A percentile compares a stretch with the other conserved stretches of the same genome.
Conservation (phyloP, 345 rosid genomes). For the Eucalyptus curtisii region DNA sequence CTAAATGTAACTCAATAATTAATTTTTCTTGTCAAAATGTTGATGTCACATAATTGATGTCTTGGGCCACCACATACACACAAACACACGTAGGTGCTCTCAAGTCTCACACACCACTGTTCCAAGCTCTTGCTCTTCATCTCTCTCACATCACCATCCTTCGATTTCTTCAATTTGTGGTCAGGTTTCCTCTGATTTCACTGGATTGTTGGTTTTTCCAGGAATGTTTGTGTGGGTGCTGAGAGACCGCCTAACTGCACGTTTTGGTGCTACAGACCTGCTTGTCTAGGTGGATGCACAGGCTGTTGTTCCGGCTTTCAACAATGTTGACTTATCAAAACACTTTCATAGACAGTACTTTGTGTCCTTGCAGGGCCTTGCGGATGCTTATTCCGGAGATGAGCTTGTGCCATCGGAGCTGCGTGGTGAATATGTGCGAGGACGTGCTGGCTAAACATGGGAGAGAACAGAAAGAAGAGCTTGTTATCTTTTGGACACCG, state of each 20-base stretch:
- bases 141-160: background rate
- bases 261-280: background rate
- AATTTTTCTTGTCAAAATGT: background rate
- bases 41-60: background rate
- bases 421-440: background rate
- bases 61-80: background rate
- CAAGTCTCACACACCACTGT: background rate
- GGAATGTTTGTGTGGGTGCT: background rate
- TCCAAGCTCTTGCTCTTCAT: background rate
- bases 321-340: background rate
- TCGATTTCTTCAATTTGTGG: background rate
- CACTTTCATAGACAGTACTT: background rate
- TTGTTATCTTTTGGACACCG: background rate
- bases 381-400: background rate
- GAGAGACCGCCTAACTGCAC: background rate
- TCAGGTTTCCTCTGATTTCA: background rate
- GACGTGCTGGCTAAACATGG: background rate
- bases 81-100: background rate
- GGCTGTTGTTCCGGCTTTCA: background rate
- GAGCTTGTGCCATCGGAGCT: background rate
- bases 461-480: background rate
- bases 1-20: background rate
- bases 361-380: background rate
- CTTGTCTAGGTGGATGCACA: background rate
- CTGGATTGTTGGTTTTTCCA: background rate